Percentiles rank a stretch among this genome's conserved stretches.
These are phyloP conservation scores for Volvariella surrecta DNA, from an alignment of 1,284 basidiomycete genomes.

Conservation along the genomic window DNA sequence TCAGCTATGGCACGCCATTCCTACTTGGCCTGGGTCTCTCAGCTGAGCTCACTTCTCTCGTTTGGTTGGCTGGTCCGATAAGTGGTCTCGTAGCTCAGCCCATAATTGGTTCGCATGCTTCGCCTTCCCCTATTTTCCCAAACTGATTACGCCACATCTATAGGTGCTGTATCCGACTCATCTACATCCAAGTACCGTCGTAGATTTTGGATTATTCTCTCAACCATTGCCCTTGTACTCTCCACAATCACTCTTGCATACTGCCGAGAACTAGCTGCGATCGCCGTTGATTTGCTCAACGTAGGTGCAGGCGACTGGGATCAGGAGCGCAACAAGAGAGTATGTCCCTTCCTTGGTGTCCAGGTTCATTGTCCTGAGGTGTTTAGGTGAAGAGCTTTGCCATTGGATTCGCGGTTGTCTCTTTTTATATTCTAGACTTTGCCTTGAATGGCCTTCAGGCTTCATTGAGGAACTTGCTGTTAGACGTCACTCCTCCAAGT, in stretches of 20 bases:
- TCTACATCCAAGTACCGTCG: slow-evolving; percentile 84
- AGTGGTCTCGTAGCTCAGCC: slow-evolving; percentile 93
- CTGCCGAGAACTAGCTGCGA: slow-evolving; percentile 65
- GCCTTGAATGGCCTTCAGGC: slow-evolving; percentile 93
- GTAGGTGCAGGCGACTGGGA: slow-evolving; percentile 88
- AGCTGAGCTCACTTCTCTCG: slow-evolving; percentile 86
- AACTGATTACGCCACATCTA: slow-evolving; percentile 12
- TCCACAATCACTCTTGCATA: slow-evolving; percentile 80
- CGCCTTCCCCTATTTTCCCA: slow-evolving; percentile 11
- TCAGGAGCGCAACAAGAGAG: slow-evolving; percentile 58
- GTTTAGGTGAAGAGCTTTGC: slow-evolving; percentile 59
- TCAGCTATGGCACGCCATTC: slow-evolving; percentile 91
- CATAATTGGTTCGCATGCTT: slow-evolving; percentile 63
- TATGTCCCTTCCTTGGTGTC: slow-evolving; percentile 21
- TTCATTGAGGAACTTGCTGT: slow-evolving; percentile 82
- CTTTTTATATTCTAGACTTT: slow-evolving; percentile 93
- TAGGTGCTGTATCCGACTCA: slow-evolving; percentile 89
- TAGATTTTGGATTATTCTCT: slow-evolving; percentile 83
- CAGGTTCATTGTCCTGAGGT: neutral
- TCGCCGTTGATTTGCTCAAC: slow-evolving; percentile 74
- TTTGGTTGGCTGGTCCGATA: slow-evolving; percentile 96
- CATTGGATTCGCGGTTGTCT: slow-evolving; percentile 81
- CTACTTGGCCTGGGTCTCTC: slow-evolving; percentile 83
- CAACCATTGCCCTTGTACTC: slow-evolving; percentile 66
- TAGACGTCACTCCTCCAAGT: slow-evolving; percentile 82